These are phyloP conservation scores for Byssothecium circinans DNA, from an alignment of 2,329 filamentous ascomycete species.

Conservation along the genomic window DNA sequence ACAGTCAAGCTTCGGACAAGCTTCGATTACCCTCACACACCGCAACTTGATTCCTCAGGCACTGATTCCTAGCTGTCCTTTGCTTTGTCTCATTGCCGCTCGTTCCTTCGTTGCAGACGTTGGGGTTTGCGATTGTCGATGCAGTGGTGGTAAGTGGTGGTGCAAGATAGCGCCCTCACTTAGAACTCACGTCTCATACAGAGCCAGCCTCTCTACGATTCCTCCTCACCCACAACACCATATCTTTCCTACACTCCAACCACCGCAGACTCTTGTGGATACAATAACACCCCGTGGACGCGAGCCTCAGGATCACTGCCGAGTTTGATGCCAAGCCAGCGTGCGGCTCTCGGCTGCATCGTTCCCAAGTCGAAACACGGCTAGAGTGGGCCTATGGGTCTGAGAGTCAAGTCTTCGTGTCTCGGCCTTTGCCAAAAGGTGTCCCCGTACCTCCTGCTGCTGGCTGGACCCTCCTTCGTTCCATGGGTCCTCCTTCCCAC, in stretches of 20 bases:
- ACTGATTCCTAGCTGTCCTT: slow-evolving; percentile 17
- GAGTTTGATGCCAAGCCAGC: slow-evolving; percentile 7
- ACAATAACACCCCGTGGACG: background rate
- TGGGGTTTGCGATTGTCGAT: no score
- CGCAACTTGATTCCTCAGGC: slow-evolving; percentile 23
- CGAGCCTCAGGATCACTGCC: slow-evolving; percentile 23
- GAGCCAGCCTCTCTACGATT: no score
- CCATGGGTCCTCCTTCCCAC: no score
- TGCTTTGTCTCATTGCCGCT: slow-evolving; percentile 9
- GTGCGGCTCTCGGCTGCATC: slow-evolving; percentile 23
- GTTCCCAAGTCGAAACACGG: slow-evolving; percentile 24
- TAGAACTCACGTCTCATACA: no score
- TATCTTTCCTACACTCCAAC: no score
- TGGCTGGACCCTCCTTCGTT: no score
- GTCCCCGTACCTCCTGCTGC: slow-evolving; percentile 16
- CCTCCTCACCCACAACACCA: no score
- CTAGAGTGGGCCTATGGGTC: slow-evolving; percentile 23
- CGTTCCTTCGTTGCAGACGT: slow-evolving; percentile 1
- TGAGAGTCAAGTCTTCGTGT: slow-evolving; percentile 11
- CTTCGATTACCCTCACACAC: slow-evolving; percentile 19
- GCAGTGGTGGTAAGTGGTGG: no score
- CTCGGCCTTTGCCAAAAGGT: slow-evolving; percentile 17
- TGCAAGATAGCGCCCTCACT: no score
- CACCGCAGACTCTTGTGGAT: no score
- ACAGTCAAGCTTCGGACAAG: slow-evolving; percentile 27